Conservation (phyloP, 768 basidiomycete species). For the Termitomyces sp. region DNA sequence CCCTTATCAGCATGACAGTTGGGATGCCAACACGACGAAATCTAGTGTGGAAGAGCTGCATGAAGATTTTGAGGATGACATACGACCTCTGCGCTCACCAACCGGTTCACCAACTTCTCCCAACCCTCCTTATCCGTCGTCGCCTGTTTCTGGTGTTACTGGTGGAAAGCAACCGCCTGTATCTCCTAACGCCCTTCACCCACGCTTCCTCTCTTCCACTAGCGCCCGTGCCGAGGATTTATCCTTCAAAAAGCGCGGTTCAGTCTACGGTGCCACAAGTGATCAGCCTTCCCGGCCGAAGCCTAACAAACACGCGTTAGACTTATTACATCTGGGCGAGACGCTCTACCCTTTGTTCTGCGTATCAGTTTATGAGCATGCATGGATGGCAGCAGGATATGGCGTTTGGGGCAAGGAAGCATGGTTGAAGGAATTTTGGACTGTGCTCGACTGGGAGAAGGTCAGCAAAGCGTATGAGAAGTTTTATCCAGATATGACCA, state of each 20-base stretch:
- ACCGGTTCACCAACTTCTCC: conserved; percentile 14
- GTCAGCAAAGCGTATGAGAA: conserved; percentile 34
- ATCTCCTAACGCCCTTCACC: conserved; percentile 24
- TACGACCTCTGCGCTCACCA: conserved; percentile 7
- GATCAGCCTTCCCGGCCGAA: neutral
- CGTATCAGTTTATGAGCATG: conserved; percentile 76
- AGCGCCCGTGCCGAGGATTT: conserved; percentile 5
- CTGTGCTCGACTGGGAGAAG: conserved; percentile 71
- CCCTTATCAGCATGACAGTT: neutral
- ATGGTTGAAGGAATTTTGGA: conserved; percentile 83
- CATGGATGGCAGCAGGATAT: conserved; percentile 80
- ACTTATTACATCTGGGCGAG: conserved; percentile 37
- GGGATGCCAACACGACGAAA: neutral
- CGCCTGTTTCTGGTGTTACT: conserved; percentile 38
- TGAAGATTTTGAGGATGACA: neutral
- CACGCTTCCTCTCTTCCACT: conserved; percentile 18
- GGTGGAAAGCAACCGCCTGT: conserved; percentile 18
- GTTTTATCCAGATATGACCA: neutral
- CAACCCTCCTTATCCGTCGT: conserved; percentile 24
- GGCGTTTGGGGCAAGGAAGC: conserved; percentile 90
- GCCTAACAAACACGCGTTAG: conserved; percentile 12
- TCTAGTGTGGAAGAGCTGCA: neutral
- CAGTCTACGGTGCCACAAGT: neutral
- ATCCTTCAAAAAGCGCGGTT: neutral
- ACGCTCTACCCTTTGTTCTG: conserved; percentile 72